Evolutionary conservation across 805 yeast species (phyloP), one percentile per base, ranked within the genome.

Genomic region (Torulaspora gathmanii): DNA sequence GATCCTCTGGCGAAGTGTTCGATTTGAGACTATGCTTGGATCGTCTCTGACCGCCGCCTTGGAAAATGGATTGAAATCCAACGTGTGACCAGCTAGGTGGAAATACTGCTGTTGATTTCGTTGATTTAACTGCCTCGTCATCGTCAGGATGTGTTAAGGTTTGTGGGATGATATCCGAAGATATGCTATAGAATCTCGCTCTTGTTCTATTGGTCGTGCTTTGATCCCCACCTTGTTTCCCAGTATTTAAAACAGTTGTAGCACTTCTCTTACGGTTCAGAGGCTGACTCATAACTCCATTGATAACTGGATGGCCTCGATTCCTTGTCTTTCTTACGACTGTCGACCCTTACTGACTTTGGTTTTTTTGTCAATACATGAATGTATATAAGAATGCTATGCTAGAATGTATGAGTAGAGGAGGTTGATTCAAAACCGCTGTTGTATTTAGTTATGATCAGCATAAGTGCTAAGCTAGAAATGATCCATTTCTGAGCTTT

Each of bases 81-180:
- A 61, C 58, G 28, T 51, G 57, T 1, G 63, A 57, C 42, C 60
- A 44, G 29, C 50, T 53, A 9, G 60, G 60, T 11, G 54, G 48
- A 16, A 43, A 46, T 30, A 43, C 37, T 26, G 44, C 51, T 13
- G 49, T 47, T 6, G 48, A 40, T 15, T 40, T 30, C 2, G 55
- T 50, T 6, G 63, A 46, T 39, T 45, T 52, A 2, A 50, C 15
- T 7, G 36, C 26, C n/a, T 42, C 46, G 20, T 54, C 60, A n/a
- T 52, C 57, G 26, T 44, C 52, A 30, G 57, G 50, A 23, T 48
- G 48, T 7, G 54, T 47, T 17, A 61, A 44, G 3, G 60, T 56
- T 33, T 63, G 66, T 4, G 67, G 65, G 8, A 61, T 51, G 30
- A 61, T 54, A 28, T 56, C 63, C 8, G 66, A 60, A 10, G 66